Evolutionary conservation across 352 stramenopile species (phyloP), one percentile per base, ranked within the genome.

Genomic region (Pythium sp.): DNA sequence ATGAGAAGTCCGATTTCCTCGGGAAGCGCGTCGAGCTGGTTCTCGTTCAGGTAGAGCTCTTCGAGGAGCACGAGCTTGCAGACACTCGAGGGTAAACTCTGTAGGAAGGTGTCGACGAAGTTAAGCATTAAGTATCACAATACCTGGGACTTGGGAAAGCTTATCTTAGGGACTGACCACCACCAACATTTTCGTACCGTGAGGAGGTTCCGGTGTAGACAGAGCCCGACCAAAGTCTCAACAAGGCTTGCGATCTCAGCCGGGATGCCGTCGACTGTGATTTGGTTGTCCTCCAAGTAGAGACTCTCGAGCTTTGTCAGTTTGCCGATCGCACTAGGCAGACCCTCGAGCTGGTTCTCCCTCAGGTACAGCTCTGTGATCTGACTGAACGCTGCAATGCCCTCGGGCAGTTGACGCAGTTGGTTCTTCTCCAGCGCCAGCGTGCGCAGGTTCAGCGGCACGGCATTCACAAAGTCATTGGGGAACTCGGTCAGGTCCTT

Each of bases 1-100:
- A 87, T 71, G 3, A 97, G 73, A 12, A 84, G 64, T 0, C 87
- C 89, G 32, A 96, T 79, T 26, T 91, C 86, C 30, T 93, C 83
- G 0, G 86, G 88, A 7, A 97, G 65, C 0, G 38, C 78, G 34
- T 88, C 76, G 11, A 96, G 69, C 14, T 66, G 63, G 59, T 95
- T 96, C 57, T 88, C 79, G 69, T 97, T 89, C 11, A 96, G 68
- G 51, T 97, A 95, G 2, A 96, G 75, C 73, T 96, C 89, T 71
- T 97, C 87, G 5, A 97, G 73, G 18, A 84, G 71, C 46, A 77
- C 64, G 1, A 95, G 77, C 24, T 81, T 65, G 51, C 85, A 92
- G 57, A 96, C 74, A 63, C 76, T 85, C 6, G 78, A 62, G 14
- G 89, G 90, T 11, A 96, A 62, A 0, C 69, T 74, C 86, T 92